Evolutionary conservation across 2,329 filamentous ascomycete genomes (phyloP).

Genomic region (Hymenoscyphus occultus): DNA sequence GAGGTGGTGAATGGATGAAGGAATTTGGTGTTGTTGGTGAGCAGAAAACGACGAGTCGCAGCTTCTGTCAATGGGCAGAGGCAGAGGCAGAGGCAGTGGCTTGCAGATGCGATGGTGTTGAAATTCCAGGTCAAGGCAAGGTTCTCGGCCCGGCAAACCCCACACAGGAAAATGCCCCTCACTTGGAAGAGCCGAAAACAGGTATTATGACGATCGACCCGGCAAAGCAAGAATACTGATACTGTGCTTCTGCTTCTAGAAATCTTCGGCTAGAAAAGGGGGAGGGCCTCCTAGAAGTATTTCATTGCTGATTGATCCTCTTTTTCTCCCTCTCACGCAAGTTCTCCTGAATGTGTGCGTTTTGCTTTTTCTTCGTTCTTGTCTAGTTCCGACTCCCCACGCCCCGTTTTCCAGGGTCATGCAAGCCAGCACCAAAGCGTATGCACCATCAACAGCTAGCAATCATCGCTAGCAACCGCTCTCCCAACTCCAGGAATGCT

Average conservation of each 20-base stretch:
- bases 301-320: background rate
- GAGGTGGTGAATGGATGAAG: conserved; percentile 1
- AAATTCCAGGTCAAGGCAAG: background rate
- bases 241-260: background rate
- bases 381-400: background rate
- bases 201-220: background rate
- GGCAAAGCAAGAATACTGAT: background rate
- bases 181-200: background rate
- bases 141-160: conserved; percentile 16
- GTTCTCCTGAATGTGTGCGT: conserved; percentile 1
- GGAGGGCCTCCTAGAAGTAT: background rate
- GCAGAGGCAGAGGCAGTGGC: conserved; percentile 11
- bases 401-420: conserved; percentile 11
- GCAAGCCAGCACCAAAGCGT: conserved; percentile 6
- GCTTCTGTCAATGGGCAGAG: background rate
- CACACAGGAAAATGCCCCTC: conserved; percentile 15
- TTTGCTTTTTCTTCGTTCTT: conserved; percentile 7
- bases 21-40: conserved; percentile 5
- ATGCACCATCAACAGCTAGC: background rate
- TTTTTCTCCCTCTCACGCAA: background rate
- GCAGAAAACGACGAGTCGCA: conserved; percentile 3
- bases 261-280: background rate
- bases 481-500: background rate
- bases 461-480: background rate
- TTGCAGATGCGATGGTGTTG: background rate